Evolutionary conservation across 2,329 filamentous ascomycete genomes (phyloP), one percentile per base, ranked within the genome.

Genomic region (Trichoderma simmonsii): DNA sequence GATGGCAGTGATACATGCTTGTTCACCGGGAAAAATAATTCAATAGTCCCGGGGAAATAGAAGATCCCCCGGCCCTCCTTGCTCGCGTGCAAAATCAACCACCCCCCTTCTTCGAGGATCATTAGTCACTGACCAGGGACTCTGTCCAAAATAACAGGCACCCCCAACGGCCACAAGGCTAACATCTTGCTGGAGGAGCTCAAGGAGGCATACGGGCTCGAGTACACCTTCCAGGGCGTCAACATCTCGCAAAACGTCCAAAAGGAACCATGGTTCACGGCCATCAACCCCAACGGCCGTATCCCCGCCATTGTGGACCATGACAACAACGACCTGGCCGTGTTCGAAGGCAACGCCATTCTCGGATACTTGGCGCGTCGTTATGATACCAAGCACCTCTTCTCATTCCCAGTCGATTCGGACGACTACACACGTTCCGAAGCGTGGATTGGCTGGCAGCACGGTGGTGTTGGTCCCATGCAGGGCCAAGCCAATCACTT

Each of bases 401-500:
- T 83, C 70, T 81, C 80, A 8, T 83, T 83, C 72, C 77, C 77
- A 28, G 67, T 76, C 26, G 84, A 87, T 39, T 77, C 79, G 18
- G 76, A 81, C 70, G 80, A 82, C 73, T 80, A 80, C 72, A 80
- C 79, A 4, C 76, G 76, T 15, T 77, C 79, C 15, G 78, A 81
- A 73, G 72, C 78, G 2, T 92, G 90, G 90, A 85, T 90, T 74
- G 86, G 87, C 51, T 92, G 89, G 88, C 90, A 94, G 82, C 92
- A 93, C 77, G 91, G 90, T n/a, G 92, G 92, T 2, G 77, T 93
- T 3, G 91, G 91, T 0, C 92, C 92, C 3, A 88, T 87, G 85
- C 91, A 94, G 80, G 92, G 90, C 28, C 92, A 94, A 79, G 90
- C 91, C 72, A 91, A 92, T 80, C 91, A 95, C 82, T 95, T 95